phyloP scores from a whole-genome alignment of 1,139 yeast genomes.

The Protomyces macrosporus region DNA sequence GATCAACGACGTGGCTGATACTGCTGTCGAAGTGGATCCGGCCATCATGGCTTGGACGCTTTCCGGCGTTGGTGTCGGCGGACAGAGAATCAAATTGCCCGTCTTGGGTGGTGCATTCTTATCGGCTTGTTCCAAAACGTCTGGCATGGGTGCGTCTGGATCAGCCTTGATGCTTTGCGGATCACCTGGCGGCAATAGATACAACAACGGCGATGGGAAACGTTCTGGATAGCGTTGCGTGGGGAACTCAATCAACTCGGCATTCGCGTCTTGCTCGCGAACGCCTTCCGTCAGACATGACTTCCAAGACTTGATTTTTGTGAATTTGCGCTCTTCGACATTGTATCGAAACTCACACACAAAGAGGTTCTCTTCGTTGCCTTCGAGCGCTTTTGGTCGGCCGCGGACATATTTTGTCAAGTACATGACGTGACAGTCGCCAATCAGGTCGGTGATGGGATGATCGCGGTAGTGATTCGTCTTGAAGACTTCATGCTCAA shows the following conservation, averaged over 20 bases:
- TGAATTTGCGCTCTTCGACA: slow-evolving; percentile 81
- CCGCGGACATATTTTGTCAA: slow-evolving; percentile 93
- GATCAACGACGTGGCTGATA: neutral
- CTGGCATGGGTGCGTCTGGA: slow-evolving; percentile 60
- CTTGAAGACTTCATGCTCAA: slow-evolving; percentile 90
- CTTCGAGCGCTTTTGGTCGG: slow-evolving; percentile 55
- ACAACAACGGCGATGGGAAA: slow-evolving; percentile 78
- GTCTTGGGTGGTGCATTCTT: slow-evolving; percentile 86
- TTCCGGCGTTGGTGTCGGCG: neutral
- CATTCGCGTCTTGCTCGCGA: slow-evolving; percentile 66
- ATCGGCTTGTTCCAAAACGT: slow-evolving; percentile 74
- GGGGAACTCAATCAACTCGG: slow-evolving; percentile 56
- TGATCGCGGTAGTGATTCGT: slow-evolving; percentile 97
- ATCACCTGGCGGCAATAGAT: slow-evolving; percentile 50
- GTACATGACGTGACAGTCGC: slow-evolving; percentile 91
- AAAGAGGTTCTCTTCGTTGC: slow-evolving; percentile 67
- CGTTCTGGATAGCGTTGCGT: slow-evolving; percentile 52
- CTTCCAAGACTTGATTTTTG: slow-evolving; percentile 95
- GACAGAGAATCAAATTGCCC: slow-evolving; percentile 50
- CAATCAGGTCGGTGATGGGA: slow-evolving; percentile 76
- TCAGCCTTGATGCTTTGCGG: slow-evolving; percentile 41
- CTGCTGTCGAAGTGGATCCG: slow-evolving; percentile 5
- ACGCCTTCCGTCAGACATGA: slow-evolving; percentile 97
- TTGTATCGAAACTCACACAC: slow-evolving; percentile 94
- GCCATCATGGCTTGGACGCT: neutral